These are phyloP conservation scores for Moesziomyces parantarcticus DNA, from an alignment of 1,284 basidiomycete species.

Conservation along the genomic window DNA sequence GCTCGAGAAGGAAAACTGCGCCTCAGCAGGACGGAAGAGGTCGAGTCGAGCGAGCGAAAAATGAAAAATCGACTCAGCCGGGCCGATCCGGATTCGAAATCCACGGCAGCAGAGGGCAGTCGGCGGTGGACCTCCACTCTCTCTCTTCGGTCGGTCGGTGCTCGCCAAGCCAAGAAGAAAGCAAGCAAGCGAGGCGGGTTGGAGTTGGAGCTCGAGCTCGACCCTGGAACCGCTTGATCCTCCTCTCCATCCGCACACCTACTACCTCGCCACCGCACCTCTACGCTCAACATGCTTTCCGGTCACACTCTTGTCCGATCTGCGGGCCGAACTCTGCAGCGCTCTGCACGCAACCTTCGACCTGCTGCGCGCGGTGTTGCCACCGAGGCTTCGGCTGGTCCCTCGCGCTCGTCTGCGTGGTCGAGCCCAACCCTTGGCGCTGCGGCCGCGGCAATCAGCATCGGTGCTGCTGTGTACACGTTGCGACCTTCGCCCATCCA, in stretches of 20 bases:
- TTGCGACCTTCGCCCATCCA: slow-evolving; percentile 19
- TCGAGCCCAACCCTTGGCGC: slow-evolving; percentile 15
- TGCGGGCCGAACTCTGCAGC: slow-evolving; percentile 23
- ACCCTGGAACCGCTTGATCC: neutral
- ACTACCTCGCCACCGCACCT: neutral
- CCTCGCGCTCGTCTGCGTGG: slow-evolving; percentile 18
- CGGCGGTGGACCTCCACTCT: neutral
- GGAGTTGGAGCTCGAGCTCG: too few species aligned
- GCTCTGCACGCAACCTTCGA: slow-evolving; percentile 18
- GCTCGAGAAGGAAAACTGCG: slow-evolving; percentile 23
- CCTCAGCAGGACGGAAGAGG: too few species aligned
- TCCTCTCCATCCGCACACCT: slow-evolving; percentile 1
- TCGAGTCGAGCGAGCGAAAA: slow-evolving; percentile 1
- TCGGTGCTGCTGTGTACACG: slow-evolving; percentile 24
- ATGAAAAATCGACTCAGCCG: slow-evolving; percentile 1
- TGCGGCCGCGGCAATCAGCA: slow-evolving; percentile 17
- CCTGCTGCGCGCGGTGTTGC: slow-evolving; percentile 25
- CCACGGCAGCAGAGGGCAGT: neutral
- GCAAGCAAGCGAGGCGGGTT: neutral
- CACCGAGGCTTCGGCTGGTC: slow-evolving; percentile 24
- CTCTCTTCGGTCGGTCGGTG: too few species aligned
- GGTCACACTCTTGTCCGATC: slow-evolving; percentile 18
- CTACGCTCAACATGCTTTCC: slow-evolving; percentile 16
- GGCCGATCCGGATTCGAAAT: neutral
- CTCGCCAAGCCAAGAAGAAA: neutral